Base-by-base conservation (phyloP, 371 early-diverging fungal genomes). In the Mortierella sp. region DNA sequence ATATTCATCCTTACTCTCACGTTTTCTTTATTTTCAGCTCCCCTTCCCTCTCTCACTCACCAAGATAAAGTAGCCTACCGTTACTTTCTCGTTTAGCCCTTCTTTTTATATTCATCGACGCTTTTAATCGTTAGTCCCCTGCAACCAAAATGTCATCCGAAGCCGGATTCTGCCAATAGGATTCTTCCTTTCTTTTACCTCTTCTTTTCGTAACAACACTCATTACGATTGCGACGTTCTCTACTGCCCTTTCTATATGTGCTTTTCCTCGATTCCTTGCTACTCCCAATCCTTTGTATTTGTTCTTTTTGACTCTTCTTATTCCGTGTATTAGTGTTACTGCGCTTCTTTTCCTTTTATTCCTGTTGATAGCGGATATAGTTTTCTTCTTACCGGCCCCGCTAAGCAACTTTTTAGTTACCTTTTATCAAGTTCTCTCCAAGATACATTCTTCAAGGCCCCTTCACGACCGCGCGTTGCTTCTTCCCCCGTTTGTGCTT, bases 91-190 rank as follows among this genome's bases (percentile, higher is more conserved):
- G 37, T 53, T 32, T 62, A 19, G 51, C 41, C 48, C 8, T 31
- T 56, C 30, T 23, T 50, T 53, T 48, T 50, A 23, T 27, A 54
- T 49, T 15, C 32, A 39, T 19, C 44, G 21, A 30, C 57, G 27
- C 46, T 6, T 21, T 24, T 47, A 42, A 43, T 23, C 43, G 43
- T 37, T 49, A 44, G 12, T 47, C 57, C 19, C 51, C 54, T 48
- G 43, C 44, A 49, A 50, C 23, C 57, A 78, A 42, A 52, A 66
- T 66, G 66, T 52, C 47, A 37, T 66, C 59, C 59, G 59, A 58
- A 27, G 53, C 55, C 48, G 56, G 48, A 15, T 42, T 41, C 60
- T 50, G 47, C 58, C 57, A 68, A 53, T 52, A 60, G 70, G 59
- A 60, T 42, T 46, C 50, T 30, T 50, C 21, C 26, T 43, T 21